A percentile compares a stretch with the other conserved stretches of the same genome.
Conservation (phyloP, 345 rosid species). For the Kandelia obovata region DNA sequence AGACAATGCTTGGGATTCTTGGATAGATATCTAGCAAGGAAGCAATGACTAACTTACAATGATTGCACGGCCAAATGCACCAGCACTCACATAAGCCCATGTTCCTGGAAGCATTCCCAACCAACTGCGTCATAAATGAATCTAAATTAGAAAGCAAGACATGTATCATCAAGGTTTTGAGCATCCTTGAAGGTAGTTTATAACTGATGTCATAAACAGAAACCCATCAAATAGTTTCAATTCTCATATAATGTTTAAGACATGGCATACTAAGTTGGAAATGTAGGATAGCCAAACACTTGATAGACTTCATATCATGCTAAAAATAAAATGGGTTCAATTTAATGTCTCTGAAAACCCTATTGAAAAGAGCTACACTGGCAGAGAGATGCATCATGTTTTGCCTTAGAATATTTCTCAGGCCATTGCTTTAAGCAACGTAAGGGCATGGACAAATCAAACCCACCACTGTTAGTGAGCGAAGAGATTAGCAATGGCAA, state of each 20-base stretch:
- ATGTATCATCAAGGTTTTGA: neutral
- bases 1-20: neutral
- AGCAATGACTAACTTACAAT: constrained; percentile 50
- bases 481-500: too few species aligned
- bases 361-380: too few species aligned
- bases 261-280: neutral
- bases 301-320: too few species aligned
- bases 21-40: neutral
- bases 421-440: too few species aligned
- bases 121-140: constrained; percentile 62
- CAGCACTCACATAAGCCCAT: constrained; percentile 98
- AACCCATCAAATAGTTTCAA: neutral
- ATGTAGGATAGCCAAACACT: too few species aligned
- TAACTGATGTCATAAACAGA: too few species aligned
- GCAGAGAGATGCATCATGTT: too few species aligned
- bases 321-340: too few species aligned
- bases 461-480: too few species aligned
- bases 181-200: neutral
- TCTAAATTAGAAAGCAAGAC: constrained; percentile 11
- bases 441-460: too few species aligned
- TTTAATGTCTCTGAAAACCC: too few species aligned
- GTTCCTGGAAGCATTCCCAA: constrained; percentile 98
- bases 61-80: constrained; percentile 91
- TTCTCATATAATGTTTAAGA: neutral
- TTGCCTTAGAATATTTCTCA: too few species aligned